These are phyloP conservation scores for Talaromyces sp. DNA, from an alignment of 2,329 filamentous ascomycete species.

Conservation along the genomic window DNA sequence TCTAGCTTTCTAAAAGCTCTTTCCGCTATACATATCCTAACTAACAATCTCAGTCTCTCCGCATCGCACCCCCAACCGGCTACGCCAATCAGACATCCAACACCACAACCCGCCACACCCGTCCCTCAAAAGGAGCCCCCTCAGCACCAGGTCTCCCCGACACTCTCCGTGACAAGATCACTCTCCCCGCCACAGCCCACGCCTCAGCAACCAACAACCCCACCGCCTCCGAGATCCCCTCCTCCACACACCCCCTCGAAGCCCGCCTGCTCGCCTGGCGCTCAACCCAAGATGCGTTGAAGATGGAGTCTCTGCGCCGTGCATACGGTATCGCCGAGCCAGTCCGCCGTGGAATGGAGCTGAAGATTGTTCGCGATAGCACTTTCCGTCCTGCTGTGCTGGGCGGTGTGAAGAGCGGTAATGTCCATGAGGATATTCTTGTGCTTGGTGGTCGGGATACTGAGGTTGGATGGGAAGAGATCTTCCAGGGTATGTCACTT, in stretches of 20 bases:
- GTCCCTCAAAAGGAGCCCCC: slow-evolving; percentile 70
- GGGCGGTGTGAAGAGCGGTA: slow-evolving; percentile 59
- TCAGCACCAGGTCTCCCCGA: slow-evolving; percentile 93
- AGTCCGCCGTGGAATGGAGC: slow-evolving; percentile 89
- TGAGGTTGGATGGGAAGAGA: slow-evolving; percentile 87
- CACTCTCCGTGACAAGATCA: slow-evolving; percentile 82
- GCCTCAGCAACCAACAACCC: slow-evolving; percentile 45
- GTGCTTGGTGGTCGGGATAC: slow-evolving; percentile 68
- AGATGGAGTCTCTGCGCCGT: slow-evolving; percentile 84
- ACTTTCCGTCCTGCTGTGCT: slow-evolving; percentile 74
- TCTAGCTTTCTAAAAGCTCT: no score
- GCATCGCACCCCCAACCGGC: slow-evolving; percentile 74
- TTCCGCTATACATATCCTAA: slow-evolving; percentile 16
- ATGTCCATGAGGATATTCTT: slow-evolving; percentile 88
- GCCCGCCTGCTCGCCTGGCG: slow-evolving; percentile 87
- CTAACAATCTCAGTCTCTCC: slow-evolving; percentile 70
- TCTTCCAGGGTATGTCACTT: slow-evolving; percentile 68
- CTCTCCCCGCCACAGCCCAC: slow-evolving; percentile 58
- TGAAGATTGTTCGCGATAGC: slow-evolving; percentile 79
- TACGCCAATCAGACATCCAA: slow-evolving; percentile 70
- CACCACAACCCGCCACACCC: slow-evolving; percentile 58
- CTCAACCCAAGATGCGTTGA: slow-evolving; percentile 80
- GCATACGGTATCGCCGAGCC: slow-evolving; percentile 93
- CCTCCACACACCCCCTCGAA: slow-evolving; percentile 85
- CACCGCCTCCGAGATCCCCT: slow-evolving; percentile 43